Conservation (phyloP, 495 filamentous ascomycete genomes). For the Penicillium nucicola region DNA sequence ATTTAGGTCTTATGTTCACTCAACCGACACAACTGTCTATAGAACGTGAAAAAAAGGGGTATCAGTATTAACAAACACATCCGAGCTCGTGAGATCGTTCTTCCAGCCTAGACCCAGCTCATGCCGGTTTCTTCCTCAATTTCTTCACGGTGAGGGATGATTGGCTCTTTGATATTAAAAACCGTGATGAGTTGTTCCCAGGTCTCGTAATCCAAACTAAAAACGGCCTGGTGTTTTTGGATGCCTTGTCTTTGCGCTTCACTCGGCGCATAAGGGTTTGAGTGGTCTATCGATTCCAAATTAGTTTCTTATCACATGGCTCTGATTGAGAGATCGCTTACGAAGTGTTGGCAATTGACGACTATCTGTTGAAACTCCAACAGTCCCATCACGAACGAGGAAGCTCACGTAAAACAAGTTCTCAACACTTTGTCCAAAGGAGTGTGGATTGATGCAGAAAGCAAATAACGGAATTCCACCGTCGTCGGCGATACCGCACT, state of each 20-base stretch:
- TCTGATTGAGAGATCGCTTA: constrained; percentile 38
- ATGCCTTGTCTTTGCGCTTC: constrained; percentile 48
- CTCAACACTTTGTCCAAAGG: constrained; percentile 94
- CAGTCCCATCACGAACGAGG: constrained; percentile 79
- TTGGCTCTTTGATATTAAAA: constrained; percentile 69
- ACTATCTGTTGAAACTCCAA: constrained; percentile 62
- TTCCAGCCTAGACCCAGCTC: constrained; percentile 64
- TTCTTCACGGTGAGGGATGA: constrained; percentile 81
- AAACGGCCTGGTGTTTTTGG: constrained; percentile 76
- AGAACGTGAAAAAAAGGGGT: constrained; percentile 2
- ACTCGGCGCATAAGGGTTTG: constrained; percentile 36
- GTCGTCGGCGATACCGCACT: constrained; percentile 54
- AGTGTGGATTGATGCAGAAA: constrained; percentile 83
- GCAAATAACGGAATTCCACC: constrained; percentile 72
- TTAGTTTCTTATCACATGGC: constrained; percentile 18
- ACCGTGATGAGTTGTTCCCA: constrained; percentile 74
- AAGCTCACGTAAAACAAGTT: constrained; percentile 98
- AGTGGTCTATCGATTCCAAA: constrained; percentile 27
- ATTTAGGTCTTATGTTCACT: too few species aligned
- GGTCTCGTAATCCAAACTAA: constrained; percentile 75
- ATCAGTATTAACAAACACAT: constrained; percentile 2
- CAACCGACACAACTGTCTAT: background rate
- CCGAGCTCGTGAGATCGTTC: background rate
- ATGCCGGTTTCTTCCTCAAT: constrained; percentile 50
- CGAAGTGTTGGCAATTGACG: constrained; percentile 67